Evolutionary conservation across 352 stramenopile genomes (phyloP).

Genomic region (Peronospora belbahrii): DNA sequence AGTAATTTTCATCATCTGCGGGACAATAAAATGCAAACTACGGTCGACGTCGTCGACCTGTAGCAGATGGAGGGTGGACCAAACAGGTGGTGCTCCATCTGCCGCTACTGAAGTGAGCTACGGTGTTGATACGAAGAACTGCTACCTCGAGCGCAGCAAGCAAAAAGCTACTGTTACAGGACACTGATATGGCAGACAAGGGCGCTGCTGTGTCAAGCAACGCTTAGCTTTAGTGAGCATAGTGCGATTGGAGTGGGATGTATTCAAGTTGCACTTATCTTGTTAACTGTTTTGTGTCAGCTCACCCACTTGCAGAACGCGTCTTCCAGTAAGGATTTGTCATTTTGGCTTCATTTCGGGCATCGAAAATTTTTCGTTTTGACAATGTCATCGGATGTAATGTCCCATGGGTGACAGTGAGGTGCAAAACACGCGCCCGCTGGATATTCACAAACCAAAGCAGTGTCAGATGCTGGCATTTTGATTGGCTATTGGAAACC

Average conservation of each 20-base stretch:
- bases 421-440: too few species aligned
- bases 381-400: too few species aligned
- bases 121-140: neutral
- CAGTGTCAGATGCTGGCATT: too few species aligned
- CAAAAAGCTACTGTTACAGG: neutral
- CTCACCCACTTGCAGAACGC: neutral
- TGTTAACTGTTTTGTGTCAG: neutral
- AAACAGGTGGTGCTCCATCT: constrained; percentile 14
- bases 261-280: neutral
- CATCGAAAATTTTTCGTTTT: constrained; percentile 7
- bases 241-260: constrained; percentile 8
- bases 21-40: neutral
- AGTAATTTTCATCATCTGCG: constrained; percentile 7
- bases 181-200: constrained; percentile 25
- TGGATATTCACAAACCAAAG: too few species aligned
- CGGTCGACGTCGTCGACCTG: constrained; percentile 1
- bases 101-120: constrained; percentile 5
- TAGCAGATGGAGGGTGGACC: constrained; percentile 7
- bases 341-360: constrained; percentile 5
- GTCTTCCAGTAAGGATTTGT: constrained; percentile 11
- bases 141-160: neutral
- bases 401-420: too few species aligned
- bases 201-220: neutral
- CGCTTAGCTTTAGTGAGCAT: neutral
- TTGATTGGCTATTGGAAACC: neutral